Percentiles rank a stretch among this genome's conserved stretches.
These are phyloP conservation scores for Yarrowia phangngaensis DNA, from an alignment of 805 yeast genomes.

Conservation along the genomic window DNA sequence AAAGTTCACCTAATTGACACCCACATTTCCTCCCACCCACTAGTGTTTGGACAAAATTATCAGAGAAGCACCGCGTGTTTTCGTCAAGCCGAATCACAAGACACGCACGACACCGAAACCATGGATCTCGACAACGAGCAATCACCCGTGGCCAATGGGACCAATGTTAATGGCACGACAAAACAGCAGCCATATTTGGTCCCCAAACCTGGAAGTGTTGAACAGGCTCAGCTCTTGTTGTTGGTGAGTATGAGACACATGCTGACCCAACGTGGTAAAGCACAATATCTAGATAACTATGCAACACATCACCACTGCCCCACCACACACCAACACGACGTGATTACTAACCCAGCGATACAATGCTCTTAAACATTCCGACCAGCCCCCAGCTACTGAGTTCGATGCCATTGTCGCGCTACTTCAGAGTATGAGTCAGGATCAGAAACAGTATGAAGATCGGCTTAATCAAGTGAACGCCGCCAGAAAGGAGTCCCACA, in stretches of 20 bases:
- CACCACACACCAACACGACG: too few relatives aligned
- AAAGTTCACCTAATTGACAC: too few relatives aligned
- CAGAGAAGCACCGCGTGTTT: slow-evolving; percentile 17
- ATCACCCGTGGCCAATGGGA: slow-evolving; percentile 29
- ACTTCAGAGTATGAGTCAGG: slow-evolving; percentile 33
- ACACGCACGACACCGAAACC: background rate
- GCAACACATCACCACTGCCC: background rate
- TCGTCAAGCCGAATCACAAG: slow-evolving; percentile 8
- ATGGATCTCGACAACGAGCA: slow-evolving; percentile 29
- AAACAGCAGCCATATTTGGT: background rate
- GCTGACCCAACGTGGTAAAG: background rate
- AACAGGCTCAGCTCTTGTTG: slow-evolving; percentile 24
- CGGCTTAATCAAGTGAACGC: slow-evolving; percentile 30
- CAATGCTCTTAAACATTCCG: slow-evolving; percentile 10
- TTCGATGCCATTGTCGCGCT: slow-evolving; percentile 36
- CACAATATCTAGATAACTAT: background rate
- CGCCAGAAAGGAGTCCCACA: slow-evolving; percentile 26
- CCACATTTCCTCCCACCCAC: slow-evolving; percentile 19
- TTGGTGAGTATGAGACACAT: slow-evolving; percentile 19
- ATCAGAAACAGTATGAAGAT: slow-evolving; percentile 35
- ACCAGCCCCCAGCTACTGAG: slow-evolving; percentile 31
- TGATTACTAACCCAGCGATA: slow-evolving; percentile 20
- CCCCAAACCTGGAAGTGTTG: slow-evolving; percentile 8
- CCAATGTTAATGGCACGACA: slow-evolving; percentile 15
- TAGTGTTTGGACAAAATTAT: slow-evolving; percentile 21